phyloP scores from a whole-genome alignment of 2,329 filamentous ascomycete species.

The Blastomyces emzantsi region DNA sequence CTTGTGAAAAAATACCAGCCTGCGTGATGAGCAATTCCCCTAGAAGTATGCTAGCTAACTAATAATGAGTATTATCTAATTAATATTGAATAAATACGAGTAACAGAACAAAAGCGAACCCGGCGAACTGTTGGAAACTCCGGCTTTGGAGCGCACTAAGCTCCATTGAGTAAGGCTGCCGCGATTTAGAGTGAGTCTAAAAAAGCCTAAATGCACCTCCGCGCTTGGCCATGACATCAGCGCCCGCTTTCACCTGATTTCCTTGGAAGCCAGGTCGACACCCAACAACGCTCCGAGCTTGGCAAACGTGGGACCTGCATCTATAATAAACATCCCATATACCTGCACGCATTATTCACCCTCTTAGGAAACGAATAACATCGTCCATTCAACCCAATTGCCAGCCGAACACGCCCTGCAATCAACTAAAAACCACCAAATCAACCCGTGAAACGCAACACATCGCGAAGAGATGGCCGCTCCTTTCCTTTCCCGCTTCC shows the following conservation, averaged over 20 bases:
- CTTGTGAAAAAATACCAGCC: not conserved
- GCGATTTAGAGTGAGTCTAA: not conserved
- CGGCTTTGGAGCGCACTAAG: not conserved
- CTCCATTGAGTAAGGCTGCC: not conserved
- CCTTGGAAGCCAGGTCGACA: not conserved
- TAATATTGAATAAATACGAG: too few species aligned
- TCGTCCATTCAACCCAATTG: not conserved
- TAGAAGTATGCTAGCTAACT: not conserved
- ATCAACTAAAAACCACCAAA: not conserved
- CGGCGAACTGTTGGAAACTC: too few species aligned
- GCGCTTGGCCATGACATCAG: constrained; percentile 2
- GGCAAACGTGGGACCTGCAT: not conserved
- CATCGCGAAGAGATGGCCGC: constrained; percentile 14
- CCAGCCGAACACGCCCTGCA: not conserved
- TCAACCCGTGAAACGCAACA: not conserved
- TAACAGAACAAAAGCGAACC: too few species aligned
- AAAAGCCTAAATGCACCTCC: constrained; percentile 9
- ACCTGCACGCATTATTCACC: not conserved
- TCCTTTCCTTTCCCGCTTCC: constrained; percentile 15
- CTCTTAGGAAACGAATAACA: not conserved
- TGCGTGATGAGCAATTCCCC: not conserved
- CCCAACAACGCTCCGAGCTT: not conserved
- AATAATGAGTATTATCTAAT: too few species aligned
- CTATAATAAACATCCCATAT: not conserved
- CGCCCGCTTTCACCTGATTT: not conserved